Evolutionary conservation across 2,329 filamentous ascomycete species (phyloP), one percentile per base, ranked within the genome.

Genomic region (Beauveria sp.): DNA sequence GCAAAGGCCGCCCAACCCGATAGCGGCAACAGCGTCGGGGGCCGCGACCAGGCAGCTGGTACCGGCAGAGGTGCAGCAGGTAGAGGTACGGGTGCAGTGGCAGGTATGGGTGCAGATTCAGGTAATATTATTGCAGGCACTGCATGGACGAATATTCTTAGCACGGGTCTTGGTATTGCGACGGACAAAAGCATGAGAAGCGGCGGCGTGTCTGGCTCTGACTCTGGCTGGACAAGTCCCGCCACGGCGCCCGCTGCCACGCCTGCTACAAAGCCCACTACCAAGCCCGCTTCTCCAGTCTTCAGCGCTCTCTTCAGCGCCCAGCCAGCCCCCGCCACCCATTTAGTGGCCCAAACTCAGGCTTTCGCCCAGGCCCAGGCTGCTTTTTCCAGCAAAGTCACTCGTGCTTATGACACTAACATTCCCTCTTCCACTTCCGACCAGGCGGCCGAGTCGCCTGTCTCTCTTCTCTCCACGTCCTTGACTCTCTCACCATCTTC

Each of bases 401-500:
- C 37, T 30, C 22, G 51, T 24, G n/a, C 37, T 43, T 14, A 7
- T 30, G n/a, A 24, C 44, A n/a, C 52, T 44, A 22, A 22, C 20
- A 7, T 41, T 16, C 24, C 67, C 66, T 64, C 69, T 68, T 67
- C 55, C 47, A 59, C 61, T 14, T 40, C 61, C 14, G 50, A 50
- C 48, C 44, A 48, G 59, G 43, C 46, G 26, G 55, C 61, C 55
- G 34, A 54, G 20, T 62, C 61, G 55, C 61, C 61, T 8, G 44
- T 37, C 43, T 62, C 61, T 59, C 61, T 59, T 34, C 61, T 62
- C 61, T 62, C 61, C 61, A 51, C 61, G 26, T 59, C 55, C 20
- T 50, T 64, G 62, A 62, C 64, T 55, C 60, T 62, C 67, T 65
- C 68, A 61, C 55, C 66, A 63, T 63, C 68, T 59, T 63, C 67